These are phyloP conservation scores for Leccinum arenicola DNA, from an alignment of 768 basidiomycete genomes.

Conservation along the genomic window DNA sequence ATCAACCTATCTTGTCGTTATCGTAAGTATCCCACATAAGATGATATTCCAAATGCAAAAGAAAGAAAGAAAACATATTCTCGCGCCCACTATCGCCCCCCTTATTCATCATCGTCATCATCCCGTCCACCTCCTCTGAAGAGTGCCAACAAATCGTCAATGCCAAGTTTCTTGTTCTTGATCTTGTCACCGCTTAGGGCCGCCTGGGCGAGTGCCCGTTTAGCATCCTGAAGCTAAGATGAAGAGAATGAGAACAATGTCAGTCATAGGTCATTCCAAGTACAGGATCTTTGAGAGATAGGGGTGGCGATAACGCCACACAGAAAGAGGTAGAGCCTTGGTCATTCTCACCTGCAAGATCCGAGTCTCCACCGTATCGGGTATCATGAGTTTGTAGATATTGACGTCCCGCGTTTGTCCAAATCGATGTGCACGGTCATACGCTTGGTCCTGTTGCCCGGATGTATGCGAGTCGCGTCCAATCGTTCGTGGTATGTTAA, in stretches of 20 bases:
- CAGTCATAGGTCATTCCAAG: neutral
- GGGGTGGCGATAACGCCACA: no score
- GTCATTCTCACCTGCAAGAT: constrained; percentile 57
- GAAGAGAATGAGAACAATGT: neutral
- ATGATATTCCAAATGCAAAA: neutral
- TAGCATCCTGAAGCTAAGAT: constrained; percentile 81
- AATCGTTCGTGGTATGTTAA: neutral
- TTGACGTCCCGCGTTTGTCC: constrained; percentile 86
- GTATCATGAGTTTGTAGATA: constrained; percentile 87
- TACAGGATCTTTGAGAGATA: neutral
- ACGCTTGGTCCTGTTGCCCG: constrained; percentile 75
- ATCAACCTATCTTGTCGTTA: neutral
- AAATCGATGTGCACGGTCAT: constrained; percentile 86
- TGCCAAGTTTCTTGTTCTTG: constrained; percentile 77
- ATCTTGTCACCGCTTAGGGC: constrained; percentile 87
- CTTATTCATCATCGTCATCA: constrained; percentile 49
- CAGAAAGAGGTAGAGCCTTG: neutral
- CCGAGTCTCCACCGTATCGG: constrained; percentile 83
- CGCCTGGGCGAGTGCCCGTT: constrained; percentile 79
- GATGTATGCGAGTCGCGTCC: neutral
- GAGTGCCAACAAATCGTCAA: constrained; percentile 82
- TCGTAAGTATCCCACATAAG: neutral
- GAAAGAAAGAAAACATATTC: neutral
- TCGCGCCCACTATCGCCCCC: neutral
- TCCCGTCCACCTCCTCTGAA: constrained; percentile 60